Evolutionary conservation across 2,329 filamentous ascomycete genomes (phyloP), one percentile per base, ranked within the genome.

Genomic region (Botryosphaeria agaves): DNA sequence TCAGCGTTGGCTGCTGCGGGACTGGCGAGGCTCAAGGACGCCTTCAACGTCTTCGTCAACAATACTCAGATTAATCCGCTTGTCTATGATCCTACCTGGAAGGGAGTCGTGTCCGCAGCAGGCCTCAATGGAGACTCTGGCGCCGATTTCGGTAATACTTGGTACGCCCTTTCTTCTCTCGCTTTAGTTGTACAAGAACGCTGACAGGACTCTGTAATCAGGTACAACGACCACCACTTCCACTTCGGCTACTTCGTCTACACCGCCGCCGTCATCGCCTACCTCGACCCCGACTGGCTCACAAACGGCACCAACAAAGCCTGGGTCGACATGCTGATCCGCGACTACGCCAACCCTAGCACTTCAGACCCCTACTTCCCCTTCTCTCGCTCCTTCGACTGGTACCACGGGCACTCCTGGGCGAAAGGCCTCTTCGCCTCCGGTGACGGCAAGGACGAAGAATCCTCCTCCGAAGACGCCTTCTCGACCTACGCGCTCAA

Each of bases 371-470:
- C 64, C 17, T 72, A 72, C 42, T 95, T 91, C 52, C 85, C 87
- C 0, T 75, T 82, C 41, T 85, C 69, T 36, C 71, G 89, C 29
- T 71, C 64, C 33, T 95, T 94, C 46, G 89, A 95, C 54, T 94
- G 83, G 82, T 95, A 76, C 51, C 74, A 91, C 45, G 89, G 87
- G 2, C 89, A 95, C 61, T 84, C 77, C 34, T 94, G 87, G 83
- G 87, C 87, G 2, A 16, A 41, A 32, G 80, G 80, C 1, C 55
- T 87, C 4, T 80, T 72, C 43, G 69, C 78, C 37, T 64, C 68
- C 21, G 60, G 59, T 32, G 78, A 87, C 48, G 80, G 81, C 36
- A 85, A 85, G 56, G 72, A 87, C 49, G 69, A 85, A 55, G 89
- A 95, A 51, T 89, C 81, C 18, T 82, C 77, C 27, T 87, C 81